Evolutionary conservation across 257 asterid genomes (phyloP).

Genomic region (Hygrophila difformis): DNA sequence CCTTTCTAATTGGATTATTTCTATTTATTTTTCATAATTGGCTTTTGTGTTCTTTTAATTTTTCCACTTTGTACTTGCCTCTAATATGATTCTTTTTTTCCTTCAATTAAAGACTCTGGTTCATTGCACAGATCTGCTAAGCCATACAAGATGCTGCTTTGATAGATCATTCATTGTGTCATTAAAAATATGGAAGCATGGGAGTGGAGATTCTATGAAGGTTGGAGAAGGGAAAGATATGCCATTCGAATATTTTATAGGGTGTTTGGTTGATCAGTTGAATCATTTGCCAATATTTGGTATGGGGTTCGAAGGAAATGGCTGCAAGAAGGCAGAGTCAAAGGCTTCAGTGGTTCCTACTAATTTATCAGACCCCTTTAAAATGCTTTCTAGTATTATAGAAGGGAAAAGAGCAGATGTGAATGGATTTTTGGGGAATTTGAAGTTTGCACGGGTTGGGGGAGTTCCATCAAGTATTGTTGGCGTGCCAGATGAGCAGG

Average conservation of each 20-base stretch:
- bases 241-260: conserved; percentile 60
- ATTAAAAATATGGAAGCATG: too few relatives aligned
- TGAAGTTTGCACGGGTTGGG: conserved; percentile 91
- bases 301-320: conserved; percentile 36
- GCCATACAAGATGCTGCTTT: too few relatives aligned
- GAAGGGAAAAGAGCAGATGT: conserved; percentile 88
- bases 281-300: conserved; percentile 60
- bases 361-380: conserved; percentile 50
- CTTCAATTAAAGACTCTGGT: too few relatives aligned
- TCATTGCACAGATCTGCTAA: too few relatives aligned
- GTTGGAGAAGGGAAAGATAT: conserved; percentile 43
- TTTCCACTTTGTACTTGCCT: too few relatives aligned
- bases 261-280: conserved; percentile 66
- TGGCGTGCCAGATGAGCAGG: conserved; percentile 57
- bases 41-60: too few relatives aligned
- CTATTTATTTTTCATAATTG: too few relatives aligned
- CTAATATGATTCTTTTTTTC: too few relatives aligned
- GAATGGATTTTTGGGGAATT: conserved; percentile 63
- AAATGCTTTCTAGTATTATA: conserved; percentile 44
- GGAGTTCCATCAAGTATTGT: conserved; percentile 83
- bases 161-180: too few relatives aligned
- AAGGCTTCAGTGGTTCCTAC: conserved; percentile 19
- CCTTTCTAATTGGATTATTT: too few relatives aligned
- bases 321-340: conserved; percentile 24
- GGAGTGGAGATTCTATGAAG: too few relatives aligned